Evolutionary conservation across 2,329 filamentous ascomycete species (phyloP).

Genomic region (Scedosporium dehoogii): DNA sequence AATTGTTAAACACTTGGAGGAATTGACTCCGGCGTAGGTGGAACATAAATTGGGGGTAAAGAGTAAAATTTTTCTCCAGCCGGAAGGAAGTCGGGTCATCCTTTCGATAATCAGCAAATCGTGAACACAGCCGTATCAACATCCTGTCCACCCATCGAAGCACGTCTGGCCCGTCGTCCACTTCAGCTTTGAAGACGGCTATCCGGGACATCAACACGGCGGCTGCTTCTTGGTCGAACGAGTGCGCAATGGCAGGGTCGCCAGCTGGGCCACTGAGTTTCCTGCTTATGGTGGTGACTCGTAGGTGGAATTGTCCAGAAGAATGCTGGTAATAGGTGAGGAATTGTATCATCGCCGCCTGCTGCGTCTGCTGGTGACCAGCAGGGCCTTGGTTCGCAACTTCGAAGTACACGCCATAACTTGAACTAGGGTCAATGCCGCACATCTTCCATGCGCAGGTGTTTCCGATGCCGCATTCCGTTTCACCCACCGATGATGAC

Average conservation of each 20-base stretch:
- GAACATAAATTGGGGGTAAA: conserved; percentile 99
- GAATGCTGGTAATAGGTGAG: conserved; percentile 98
- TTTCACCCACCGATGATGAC: conserved; percentile 91
- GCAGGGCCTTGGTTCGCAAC: conserved; percentile 86
- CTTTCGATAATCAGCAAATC: conserved; percentile 96
- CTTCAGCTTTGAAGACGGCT: conserved; percentile 96
- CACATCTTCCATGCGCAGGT: conserved; percentile 99
- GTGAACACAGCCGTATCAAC: conserved; percentile 91
- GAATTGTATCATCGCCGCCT: conserved; percentile 96
- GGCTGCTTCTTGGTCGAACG: conserved; percentile 95
- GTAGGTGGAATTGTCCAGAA: conserved; percentile 88
- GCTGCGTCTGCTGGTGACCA: conserved; percentile 74
- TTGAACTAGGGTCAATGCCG: conserved; percentile 86
- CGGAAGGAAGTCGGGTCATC: conserved; percentile 96
- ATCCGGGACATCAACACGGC: conserved; percentile 99
- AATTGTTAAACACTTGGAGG: conserved; percentile 98
- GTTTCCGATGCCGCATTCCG: conserved; percentile 95
- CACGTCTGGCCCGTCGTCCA: conserved; percentile 97
- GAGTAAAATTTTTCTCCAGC: conserved; percentile 95
- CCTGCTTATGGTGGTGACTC: conserved; percentile 87
- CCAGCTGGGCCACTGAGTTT: conserved; percentile 89
- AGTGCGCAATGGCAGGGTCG: conserved; percentile 89
- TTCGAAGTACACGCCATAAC: conserved; percentile 95
- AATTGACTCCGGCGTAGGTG: conserved; percentile 95
- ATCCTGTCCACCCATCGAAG: conserved; percentile 97